A percentile compares a stretch with the other conserved stretches of the same genome.
Evolutionary conservation across 192 early-diverging fungal genomes (phyloP).

Genomic region (Thoreauomyces humboldtii): DNA sequence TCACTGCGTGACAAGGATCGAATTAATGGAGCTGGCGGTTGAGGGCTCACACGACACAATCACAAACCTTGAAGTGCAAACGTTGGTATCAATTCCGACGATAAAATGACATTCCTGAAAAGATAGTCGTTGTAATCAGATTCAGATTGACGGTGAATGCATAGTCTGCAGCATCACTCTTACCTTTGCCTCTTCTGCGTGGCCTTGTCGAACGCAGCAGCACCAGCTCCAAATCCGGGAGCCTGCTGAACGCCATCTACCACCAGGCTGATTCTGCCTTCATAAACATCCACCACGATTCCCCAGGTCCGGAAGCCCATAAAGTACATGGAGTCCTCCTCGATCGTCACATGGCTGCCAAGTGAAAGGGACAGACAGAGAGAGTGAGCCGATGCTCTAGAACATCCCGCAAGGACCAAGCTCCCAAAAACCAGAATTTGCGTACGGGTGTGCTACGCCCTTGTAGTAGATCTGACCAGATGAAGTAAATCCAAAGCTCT

Average conservation of each 20-base stretch:
- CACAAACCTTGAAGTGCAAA: conserved; percentile 41
- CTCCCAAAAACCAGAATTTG: too few species aligned
- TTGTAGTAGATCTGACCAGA: conserved; percentile 35
- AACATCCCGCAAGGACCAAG: too few species aligned
- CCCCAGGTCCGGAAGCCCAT: conserved; percentile 42
- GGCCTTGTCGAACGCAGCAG: conserved; percentile 24
- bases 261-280: conserved; percentile 39
- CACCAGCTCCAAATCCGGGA: conserved; percentile 44
- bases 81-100: conserved; percentile 37
- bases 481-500: conserved; percentile 43
- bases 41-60: too few species aligned
- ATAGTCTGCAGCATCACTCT: too few species aligned
- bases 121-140: not conserved
- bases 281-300: conserved; percentile 43
- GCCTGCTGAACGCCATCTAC: conserved; percentile 32
- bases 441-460: conserved; percentile 27
- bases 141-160: not conserved
- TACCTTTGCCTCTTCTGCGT: conserved; percentile 39
- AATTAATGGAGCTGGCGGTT: too few species aligned
- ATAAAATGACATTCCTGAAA: conserved; percentile 29
- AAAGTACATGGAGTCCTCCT: conserved; percentile 27
- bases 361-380: not conserved
- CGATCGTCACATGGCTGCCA: conserved; percentile 28
- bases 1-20: not conserved
- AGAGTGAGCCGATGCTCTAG: not conserved